phyloP scores from a whole-genome alignment of 305 asterid genomes.

The Fraxinus albicans region DNA sequence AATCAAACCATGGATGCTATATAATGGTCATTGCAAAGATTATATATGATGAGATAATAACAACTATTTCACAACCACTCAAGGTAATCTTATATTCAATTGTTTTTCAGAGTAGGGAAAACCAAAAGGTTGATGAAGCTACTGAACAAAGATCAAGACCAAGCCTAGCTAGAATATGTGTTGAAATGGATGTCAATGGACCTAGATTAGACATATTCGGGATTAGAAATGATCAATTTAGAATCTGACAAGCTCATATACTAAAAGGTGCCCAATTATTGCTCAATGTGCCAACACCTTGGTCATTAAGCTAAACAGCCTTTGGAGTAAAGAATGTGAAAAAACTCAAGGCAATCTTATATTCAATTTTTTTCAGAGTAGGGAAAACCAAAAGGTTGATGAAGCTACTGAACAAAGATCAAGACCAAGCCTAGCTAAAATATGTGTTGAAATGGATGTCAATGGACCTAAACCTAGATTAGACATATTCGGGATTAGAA shows the following conservation, averaged over 20 bases:
- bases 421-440: too few relatives aligned
- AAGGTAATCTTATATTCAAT: background rate
- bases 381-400: background rate
- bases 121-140: background rate
- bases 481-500: background rate
- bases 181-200: too few relatives aligned
- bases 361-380: background rate
- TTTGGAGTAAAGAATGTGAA: background rate
- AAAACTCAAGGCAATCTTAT: background rate
- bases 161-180: too few relatives aligned
- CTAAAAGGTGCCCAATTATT: background rate
- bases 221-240: background rate
- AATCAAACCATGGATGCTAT: background rate
- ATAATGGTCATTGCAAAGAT: background rate
- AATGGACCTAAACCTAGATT: too few relatives aligned
- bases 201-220: background rate
- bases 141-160: background rate
- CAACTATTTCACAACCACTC: background rate
- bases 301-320: background rate
- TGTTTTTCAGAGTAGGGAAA: background rate
- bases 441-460: too few relatives aligned
- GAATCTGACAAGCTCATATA: background rate
- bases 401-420: too few relatives aligned
- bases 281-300: background rate
- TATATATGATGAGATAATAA: background rate